These are phyloP conservation scores for Pyricularia pennisetigena DNA, from an alignment of 2,329 filamentous ascomycete genomes.

Conservation along the genomic window DNA sequence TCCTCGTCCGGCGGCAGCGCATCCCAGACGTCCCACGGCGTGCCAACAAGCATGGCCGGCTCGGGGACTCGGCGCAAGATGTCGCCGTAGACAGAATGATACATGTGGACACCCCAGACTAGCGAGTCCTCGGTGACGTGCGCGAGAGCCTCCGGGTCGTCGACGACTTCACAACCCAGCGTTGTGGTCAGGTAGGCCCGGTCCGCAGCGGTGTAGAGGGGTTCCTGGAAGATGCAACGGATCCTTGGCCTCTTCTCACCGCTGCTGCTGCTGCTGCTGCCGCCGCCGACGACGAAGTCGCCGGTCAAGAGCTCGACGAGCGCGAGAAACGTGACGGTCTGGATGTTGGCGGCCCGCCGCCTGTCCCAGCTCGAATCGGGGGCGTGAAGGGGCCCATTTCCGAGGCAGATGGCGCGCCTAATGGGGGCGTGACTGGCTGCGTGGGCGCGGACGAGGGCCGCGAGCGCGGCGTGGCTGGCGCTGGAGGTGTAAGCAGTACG, in stretches of 20 bases:
- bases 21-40: conserved; percentile 40
- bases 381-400: conserved; percentile 39
- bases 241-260: conserved; percentile 17
- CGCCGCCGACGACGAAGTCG: background rate
- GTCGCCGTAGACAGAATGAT: conserved; percentile 39
- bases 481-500: conserved; percentile 14
- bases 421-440: conserved; percentile 14
- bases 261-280: background rate
- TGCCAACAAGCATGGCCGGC: conserved; percentile 50
- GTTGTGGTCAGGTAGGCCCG: conserved; percentile 36
- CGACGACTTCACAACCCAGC: conserved; percentile 41
- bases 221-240: conserved; percentile 42
- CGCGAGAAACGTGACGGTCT: conserved; percentile 41
- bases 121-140: conserved; percentile 37
- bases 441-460: conserved; percentile 20
- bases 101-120: conserved; percentile 54
- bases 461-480: conserved; percentile 15
- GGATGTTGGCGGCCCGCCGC: conserved; percentile 35
- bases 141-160: conserved; percentile 42
- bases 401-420: conserved; percentile 40
- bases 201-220: conserved; percentile 37
- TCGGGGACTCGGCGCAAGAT: conserved; percentile 30
- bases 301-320: conserved; percentile 25
- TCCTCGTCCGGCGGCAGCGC: background rate
- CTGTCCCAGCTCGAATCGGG: conserved; percentile 36